phyloP scores from a whole-genome alignment of 2,329 filamentous ascomycete genomes.

The Calonectria fujianensis region DNA sequence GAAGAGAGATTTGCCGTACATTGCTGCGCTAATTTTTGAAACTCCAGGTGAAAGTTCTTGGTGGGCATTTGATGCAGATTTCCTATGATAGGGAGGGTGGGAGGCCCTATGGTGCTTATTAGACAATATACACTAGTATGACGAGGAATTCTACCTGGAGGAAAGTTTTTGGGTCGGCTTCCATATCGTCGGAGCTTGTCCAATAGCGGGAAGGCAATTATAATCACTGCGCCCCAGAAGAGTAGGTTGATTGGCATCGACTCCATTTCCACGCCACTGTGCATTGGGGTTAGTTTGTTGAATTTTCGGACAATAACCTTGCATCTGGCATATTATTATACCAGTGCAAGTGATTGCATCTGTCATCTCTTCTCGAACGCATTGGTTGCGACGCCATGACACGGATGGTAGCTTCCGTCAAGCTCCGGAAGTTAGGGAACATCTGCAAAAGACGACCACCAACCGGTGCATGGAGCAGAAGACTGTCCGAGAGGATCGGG shows the following conservation, averaged over 20 bases:
- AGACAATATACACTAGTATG: neutral
- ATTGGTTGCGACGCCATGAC: neutral
- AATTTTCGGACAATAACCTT: neutral
- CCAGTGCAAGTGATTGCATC: neutral
- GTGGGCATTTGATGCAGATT: conserved; percentile 31
- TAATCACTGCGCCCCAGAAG: neutral
- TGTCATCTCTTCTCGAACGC: neutral
- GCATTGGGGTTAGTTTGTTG: neutral
- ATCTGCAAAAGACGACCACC: too few relatives aligned
- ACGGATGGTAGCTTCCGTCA: neutral
- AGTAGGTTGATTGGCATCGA: neutral
- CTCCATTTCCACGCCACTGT: neutral
- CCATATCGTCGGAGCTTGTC: conserved; percentile 13
- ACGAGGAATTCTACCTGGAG: neutral
- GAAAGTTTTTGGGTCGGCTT: conserved; percentile 11
- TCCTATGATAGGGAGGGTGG: conserved; percentile 1
- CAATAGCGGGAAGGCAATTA: neutral
- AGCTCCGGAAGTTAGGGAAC: neutral
- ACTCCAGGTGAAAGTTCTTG: conserved; percentile 26
- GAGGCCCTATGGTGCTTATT: neutral
- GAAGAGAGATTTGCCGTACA: neutral
- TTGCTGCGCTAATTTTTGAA: conserved; percentile 24
- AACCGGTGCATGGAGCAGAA: neutral
- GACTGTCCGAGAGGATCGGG: neutral
- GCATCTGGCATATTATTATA: neutral